Evolutionary conservation across 225 moss, liverwort and hornwort genomes (phyloP), one percentile per base, ranked within the genome.

Genomic region (Pseudoscleropodium purum): DNA sequence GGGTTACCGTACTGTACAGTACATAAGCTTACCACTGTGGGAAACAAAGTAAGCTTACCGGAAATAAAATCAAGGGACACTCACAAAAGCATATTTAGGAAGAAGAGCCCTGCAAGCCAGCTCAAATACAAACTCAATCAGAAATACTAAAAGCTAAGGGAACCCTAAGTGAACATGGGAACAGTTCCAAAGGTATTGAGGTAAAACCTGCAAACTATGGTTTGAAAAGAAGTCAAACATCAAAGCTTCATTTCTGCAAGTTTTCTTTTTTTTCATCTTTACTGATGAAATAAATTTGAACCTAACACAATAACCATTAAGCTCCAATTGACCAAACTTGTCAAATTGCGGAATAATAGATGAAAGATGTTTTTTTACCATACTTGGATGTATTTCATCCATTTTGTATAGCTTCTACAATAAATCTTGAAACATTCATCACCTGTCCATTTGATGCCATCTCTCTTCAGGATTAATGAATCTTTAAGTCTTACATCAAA

Each of bases 201-300:
- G 43, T 43, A 10, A 43, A 45, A 5, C 15, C 15, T 13, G 51
- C 73, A 45, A 47, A 74, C 11, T 18, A 7, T 19, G 31, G 12
- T 49, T 75, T 31, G 31, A 31, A 49, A 75, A 75, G 49, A 19
- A 7, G 31, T 47, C 4, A 19, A 75, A 11, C 18, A 47, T 47
- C 16, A 30, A 18, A 18, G 18, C 0, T 47, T 18, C 4, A 18
- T 9, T 41, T 41, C 15, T 5, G 11, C 19, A 9, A 21, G 4
- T 68, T 24, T 15, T 0, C 1, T 37, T 70, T 39, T 14, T 4
- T 4, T 4, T 4, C 1, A 13, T 69, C 7, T 39, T 2, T n/a
- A 39, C 14, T 5, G 5, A 8, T 70, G 70, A 39, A 70, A 8
- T 16, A 9, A 16, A 73, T 27, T 45, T 6, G 6, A 45, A 29